Evolutionary conservation across 2,329 filamentous ascomycete species (phyloP), one percentile per base, ranked within the genome.

Genomic region (Neopestalotiopsis sp.): DNA sequence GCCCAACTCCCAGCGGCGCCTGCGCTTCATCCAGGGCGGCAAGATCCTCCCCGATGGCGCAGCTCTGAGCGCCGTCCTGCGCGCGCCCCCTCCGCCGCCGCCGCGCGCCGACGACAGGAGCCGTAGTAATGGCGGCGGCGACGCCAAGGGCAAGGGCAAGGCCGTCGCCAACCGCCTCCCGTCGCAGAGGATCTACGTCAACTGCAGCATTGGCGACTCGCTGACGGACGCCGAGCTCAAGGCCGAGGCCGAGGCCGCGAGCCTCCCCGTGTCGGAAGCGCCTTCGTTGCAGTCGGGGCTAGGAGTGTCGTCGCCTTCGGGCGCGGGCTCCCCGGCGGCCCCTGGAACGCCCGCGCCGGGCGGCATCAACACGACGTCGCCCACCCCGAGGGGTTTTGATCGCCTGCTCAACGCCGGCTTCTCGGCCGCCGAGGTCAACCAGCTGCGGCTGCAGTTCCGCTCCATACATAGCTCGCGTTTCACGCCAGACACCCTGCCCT

Each of bases 21-120:
- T 98, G 40, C 94, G 95, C 70, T 90, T 99, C 72, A 98, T 98
- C 79, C 91, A 97, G 79, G 89, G 93, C 65, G 96, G 96, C 71
- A 94, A 93, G 77, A 92, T 97, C 69, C 90, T 98, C 64, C 87
- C 91, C 73, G 95, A 98, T 79, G 82, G 85, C 45, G 86, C 89
- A 10, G 87, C 92, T 5, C 85, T 99, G 32, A 86, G 88, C 69
- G 82, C 86, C 45, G 92, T 91, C 1, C 85, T 98, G 61, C 90
- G 89, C 70, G 82, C 92, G 1, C 87, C 89, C 0, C 83, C 88
- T 0, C 86, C 88, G 0, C 88, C 88, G 0, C 85, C 86, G 71
- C 72, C 45, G 9, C 63, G 53, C 17, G 30, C 13, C 24, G 57
- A 42, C 45, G 65, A 57, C 34, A 38, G 34, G 34, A 38, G 10